Conservation (phyloP, 768 basidiomycete genomes). For the Nidularia pulvinata region DNA sequence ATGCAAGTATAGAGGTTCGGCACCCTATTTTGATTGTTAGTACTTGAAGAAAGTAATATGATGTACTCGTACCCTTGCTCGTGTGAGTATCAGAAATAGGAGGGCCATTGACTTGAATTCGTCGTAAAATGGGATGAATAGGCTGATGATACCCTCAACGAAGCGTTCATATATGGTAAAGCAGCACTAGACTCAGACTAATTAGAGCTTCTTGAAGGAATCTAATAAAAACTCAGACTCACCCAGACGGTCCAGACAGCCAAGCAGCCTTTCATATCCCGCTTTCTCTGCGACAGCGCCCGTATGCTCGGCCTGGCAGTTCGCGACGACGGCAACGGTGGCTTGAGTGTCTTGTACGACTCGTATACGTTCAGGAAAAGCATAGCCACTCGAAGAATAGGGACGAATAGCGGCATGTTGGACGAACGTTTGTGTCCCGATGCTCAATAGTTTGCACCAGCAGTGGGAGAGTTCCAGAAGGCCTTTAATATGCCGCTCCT, state of each 20-base stretch:
- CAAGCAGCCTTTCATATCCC: conserved; percentile 83
- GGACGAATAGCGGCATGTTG: conserved; percentile 69
- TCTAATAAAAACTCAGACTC: conserved; percentile 16
- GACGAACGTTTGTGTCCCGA: conserved; percentile 3
- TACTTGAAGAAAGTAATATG: neutral
- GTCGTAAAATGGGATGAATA: conserved; percentile 84
- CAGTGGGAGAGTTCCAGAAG: too few species aligned
- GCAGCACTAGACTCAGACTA: conserved; percentile 49
- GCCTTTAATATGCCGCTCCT: too few species aligned
- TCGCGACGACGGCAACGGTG: conserved; percentile 51
- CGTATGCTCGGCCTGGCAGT: conserved; percentile 63
- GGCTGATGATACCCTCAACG: conserved; percentile 59
- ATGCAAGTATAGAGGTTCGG: conserved; percentile 84
- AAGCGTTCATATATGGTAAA: conserved; percentile 68
- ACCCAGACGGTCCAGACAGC: conserved; percentile 91
- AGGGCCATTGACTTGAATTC: conserved; percentile 77
- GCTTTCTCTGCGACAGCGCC: conserved; percentile 74
- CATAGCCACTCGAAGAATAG: conserved; percentile 65
- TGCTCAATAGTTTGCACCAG: too few species aligned
- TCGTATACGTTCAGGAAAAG: conserved; percentile 82
- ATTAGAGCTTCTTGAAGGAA: neutral
- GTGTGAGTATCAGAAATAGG: conserved; percentile 74
- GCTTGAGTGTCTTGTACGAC: conserved; percentile 81
- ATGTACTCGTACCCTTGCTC: conserved; percentile 60
- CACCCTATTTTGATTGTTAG: conserved; percentile 50